Evolutionary conservation across 2,329 filamentous ascomycete species (phyloP).

Genomic region (Calonectria ilicicola): DNA sequence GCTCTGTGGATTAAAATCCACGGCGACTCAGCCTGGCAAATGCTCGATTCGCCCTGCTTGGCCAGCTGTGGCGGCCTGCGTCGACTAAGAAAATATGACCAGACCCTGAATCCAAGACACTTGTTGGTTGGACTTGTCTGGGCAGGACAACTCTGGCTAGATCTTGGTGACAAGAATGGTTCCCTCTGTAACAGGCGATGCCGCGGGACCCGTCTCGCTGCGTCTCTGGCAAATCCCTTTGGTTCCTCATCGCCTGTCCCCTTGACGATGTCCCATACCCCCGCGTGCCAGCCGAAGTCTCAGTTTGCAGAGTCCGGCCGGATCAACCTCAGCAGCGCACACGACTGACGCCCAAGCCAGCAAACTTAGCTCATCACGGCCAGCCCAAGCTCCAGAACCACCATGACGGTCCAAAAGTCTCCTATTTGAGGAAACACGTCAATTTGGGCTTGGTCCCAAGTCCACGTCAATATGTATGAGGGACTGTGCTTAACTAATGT

Average conservation of each 20-base stretch:
- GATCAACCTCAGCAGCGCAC: neutral
- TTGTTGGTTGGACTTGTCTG: conserved; percentile 12
- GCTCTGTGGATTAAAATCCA: conserved; percentile 4
- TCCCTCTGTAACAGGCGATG: conserved; percentile 20
- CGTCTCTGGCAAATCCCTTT: conserved; percentile 16
- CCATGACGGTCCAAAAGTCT: neutral
- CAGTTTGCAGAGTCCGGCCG: neutral
- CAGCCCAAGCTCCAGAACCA: conserved; percentile 3
- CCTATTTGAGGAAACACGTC: neutral
- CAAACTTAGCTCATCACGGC: neutral
- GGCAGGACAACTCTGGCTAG: conserved; percentile 5
- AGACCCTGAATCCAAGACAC: conserved; percentile 22
- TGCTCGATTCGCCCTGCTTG: neutral
- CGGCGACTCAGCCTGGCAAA: conserved; percentile 1
- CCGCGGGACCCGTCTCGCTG: conserved; percentile 12
- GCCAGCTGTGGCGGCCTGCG: neutral
- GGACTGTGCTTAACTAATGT: conserved; percentile 13
- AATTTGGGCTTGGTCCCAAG: neutral
- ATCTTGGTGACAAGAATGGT: conserved; percentile 8
- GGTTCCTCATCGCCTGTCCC: conserved; percentile 5
- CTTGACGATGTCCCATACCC: conserved; percentile 10
- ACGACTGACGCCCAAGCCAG: conserved; percentile 2
- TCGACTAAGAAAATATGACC: neutral
- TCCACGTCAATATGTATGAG: conserved; percentile 18
- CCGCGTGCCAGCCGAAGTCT: neutral